Evolutionary conservation across 805 yeast genomes (phyloP), one percentile per base, ranked within the genome.

Genomic region (Brettanomyces bruxellensis): DNA sequence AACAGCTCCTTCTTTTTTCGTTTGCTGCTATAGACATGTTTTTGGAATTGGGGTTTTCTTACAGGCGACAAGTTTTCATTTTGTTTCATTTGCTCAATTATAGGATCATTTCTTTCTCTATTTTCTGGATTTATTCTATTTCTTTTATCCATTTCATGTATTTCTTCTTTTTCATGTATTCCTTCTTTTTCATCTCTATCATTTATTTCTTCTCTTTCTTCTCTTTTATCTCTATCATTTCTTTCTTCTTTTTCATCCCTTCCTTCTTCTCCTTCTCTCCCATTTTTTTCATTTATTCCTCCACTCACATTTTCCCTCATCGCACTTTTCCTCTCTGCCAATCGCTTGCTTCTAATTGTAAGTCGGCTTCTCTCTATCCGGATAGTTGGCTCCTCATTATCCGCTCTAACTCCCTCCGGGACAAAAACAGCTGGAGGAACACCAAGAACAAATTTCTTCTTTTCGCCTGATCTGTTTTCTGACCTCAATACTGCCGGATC

Each of bases 381-480:
- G 12, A 61, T 60, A 1, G 65, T 61, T 1, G 66, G 63, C 38
- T 61, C 66, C n/a, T 59, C 53, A 41, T 53, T 51, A 4, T 51
- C 49, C 5, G 53, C 45, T 35, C 50, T 51, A 4, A 49, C 43
- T 3, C 57, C 55, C 6, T 56, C 49, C 9, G 32, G 32, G 9
- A 41, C 40, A 11, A 45, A 41, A 14, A 49, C 49, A 22, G 51
- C 43, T 8, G 57, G 55, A 3, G 66, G 66, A 7, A 59, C 47
- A 8, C 30, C 52, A 42, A 47, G 54, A 36, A 41, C 45, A 25
- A 47, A 53, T 4, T 45, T 43, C 32, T 24, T 34, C 40, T 14
- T 43, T 12, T 7, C 13, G 23, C 18, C 23, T 9, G 42, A 25
- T 8, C n/a, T 35, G 7, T n/a, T 35, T 12, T 35, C 38, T n/a